Evolutionary conservation across 768 basidiomycete genomes (phyloP).

Genomic region (Mycena galericulata): DNA sequence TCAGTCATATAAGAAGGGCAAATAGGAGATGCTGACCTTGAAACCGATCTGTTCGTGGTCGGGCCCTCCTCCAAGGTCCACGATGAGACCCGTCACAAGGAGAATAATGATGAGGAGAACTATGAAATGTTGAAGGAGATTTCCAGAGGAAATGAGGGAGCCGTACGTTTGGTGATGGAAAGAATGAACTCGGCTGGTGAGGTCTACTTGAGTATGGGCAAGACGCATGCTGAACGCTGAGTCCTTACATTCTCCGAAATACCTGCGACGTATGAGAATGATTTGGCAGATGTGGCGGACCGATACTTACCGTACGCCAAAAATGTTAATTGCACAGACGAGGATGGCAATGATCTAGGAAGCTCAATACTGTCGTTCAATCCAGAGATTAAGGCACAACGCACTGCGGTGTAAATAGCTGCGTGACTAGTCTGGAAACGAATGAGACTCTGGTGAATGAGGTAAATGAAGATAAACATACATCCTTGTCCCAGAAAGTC

Average conservation of each 20-base stretch:
- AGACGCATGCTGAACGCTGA: neutral
- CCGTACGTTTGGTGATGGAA: conserved; percentile 72
- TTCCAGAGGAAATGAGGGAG: neutral
- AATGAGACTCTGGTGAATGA: neutral
- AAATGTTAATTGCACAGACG: conserved; percentile 73
- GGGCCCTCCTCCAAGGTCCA: conserved; percentile 86
- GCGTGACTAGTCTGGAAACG: conserved; percentile 58
- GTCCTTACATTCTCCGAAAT: conserved; percentile 72
- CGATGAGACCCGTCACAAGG: conserved; percentile 71
- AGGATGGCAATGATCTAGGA: conserved; percentile 61
- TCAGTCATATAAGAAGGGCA: neutral
- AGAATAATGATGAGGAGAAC: conserved; percentile 72
- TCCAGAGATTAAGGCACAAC: too few relatives aligned
- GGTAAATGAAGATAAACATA: conserved; percentile 41
- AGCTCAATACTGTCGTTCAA: neutral
- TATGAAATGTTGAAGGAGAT: conserved; percentile 35
- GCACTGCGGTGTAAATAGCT: conserved; percentile 65
- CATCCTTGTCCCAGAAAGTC: conserved; percentile 77
- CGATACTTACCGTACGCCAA: conserved; percentile 70
- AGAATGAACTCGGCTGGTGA: conserved; percentile 73
- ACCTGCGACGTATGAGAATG: conserved; percentile 46
- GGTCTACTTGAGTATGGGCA: conserved; percentile 12
- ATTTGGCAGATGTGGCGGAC: neutral
- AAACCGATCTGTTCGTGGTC: conserved; percentile 75
- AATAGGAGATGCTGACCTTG: conserved; percentile 55